Conservation (phyloP, 2,329 filamentous ascomycete genomes). For the Cyclaneusma minus region DNA sequence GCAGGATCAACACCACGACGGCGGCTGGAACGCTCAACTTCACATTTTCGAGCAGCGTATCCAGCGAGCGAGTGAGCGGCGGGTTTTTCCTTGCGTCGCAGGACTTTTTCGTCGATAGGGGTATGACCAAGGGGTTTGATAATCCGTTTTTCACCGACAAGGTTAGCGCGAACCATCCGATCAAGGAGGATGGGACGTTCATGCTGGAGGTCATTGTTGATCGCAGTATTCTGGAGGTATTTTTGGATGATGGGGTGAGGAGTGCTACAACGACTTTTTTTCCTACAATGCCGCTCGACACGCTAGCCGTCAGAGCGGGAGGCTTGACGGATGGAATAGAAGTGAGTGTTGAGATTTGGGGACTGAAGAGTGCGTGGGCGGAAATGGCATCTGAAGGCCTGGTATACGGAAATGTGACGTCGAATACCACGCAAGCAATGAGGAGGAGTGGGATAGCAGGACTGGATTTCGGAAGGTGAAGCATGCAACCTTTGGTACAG, state of each 20-base stretch:
- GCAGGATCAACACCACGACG: conserved; percentile 17
- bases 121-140: conserved; percentile 30
- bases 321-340: conserved; percentile 13
- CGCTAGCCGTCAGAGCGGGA: conserved; percentile 10
- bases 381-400: too few species aligned
- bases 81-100: conserved; percentile 33
- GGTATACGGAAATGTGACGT: too few species aligned
- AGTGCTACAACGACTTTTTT: conserved; percentile 35
- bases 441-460: too few species aligned
- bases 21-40: conserved; percentile 27
- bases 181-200: conserved; percentile 5
- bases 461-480: too few species aligned
- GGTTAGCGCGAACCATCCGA: too few species aligned
- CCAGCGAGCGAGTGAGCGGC: conserved; percentile 30
- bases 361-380: conserved; percentile 23
- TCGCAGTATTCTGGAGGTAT: conserved; percentile 36
- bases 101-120: conserved; percentile 35
- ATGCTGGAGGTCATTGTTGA: conserved; percentile 34
- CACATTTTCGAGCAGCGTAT: conserved; percentile 32
- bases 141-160: conserved; percentile 40
- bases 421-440: too few species aligned
- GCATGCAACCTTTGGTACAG: too few species aligned
- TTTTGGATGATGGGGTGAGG: conserved; percentile 33
- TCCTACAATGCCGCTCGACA: conserved; percentile 22
- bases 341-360: conserved; percentile 19